A percentile compares a stretch with the other conserved stretches of the same genome.
phyloP scores from a whole-genome alignment of 768 basidiomycete species.

The Russula emetica region DNA sequence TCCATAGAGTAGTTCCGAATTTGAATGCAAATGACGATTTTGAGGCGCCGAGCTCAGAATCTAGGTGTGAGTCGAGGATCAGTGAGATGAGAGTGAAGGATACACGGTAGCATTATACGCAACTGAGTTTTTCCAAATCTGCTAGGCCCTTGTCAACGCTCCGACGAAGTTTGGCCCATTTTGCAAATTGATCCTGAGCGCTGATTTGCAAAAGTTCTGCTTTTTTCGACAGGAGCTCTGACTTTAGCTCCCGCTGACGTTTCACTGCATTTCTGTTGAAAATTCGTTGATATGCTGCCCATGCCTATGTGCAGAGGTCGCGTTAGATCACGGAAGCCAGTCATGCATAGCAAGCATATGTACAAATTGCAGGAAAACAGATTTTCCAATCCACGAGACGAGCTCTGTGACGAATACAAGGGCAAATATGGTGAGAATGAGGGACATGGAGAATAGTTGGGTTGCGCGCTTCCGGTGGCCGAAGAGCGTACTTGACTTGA shows the following conservation, averaged over 20 bases:
- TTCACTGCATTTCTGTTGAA: conserved; percentile 53
- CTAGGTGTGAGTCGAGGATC: conserved; percentile 38
- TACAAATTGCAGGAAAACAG: conserved; percentile 77
- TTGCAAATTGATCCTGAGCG: conserved; percentile 96
- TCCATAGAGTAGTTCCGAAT: conserved; percentile 74
- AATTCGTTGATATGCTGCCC: conserved; percentile 61
- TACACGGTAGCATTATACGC: conserved; percentile 33
- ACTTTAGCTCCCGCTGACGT: conserved; percentile 69
- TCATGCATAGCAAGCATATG: conserved; percentile 34
- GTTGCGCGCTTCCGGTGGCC: not conserved
- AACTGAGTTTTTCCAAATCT: conserved; percentile 91
- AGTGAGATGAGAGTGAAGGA: not conserved
- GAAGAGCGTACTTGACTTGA: conserved; percentile 2
- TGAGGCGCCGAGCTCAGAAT: conserved; percentile 71
- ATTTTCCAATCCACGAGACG: conserved; percentile 84
- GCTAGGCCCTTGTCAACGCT: conserved; percentile 88
- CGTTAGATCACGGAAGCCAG: not conserved
- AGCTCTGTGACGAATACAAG: conserved; percentile 81
- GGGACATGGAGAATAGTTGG: conserved; percentile 49
- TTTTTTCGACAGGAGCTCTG: conserved; percentile 74
- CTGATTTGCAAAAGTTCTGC: conserved; percentile 84
- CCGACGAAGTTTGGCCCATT: conserved; percentile 92
- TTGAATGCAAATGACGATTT: conserved; percentile 70
- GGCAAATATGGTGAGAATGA: conserved; percentile 76
- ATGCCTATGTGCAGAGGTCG: conserved; percentile 49